Percentiles rank a stretch among this genome's conserved stretches.
phyloP scores from a whole-genome alignment of 1,139 yeast genomes.

The Diutina rugosa region DNA sequence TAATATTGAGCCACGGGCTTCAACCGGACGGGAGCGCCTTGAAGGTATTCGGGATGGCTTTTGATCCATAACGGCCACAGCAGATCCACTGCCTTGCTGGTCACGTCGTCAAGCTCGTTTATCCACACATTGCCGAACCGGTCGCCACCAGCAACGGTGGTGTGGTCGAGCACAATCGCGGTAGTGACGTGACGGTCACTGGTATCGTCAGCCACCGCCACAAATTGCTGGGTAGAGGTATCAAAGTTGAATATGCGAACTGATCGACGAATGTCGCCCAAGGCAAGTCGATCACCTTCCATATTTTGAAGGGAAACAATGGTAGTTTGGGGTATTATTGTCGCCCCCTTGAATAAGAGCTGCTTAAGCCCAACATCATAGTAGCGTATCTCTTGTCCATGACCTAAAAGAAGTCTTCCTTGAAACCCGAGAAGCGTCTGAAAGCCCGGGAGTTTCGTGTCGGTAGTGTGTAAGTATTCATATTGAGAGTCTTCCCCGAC shows the following conservation, averaged over 20 bases:
- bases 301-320: slow-evolving; percentile 42
- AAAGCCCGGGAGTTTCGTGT: not conserved
- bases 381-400: slow-evolving; percentile 39
- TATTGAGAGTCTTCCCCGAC: not conserved
- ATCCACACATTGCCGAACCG: slow-evolving; percentile 74
- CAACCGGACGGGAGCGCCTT: slow-evolving; percentile 41
- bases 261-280: slow-evolving; percentile 59
- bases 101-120: slow-evolving; percentile 39
- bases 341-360: slow-evolving; percentile 50
- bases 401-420: slow-evolving; percentile 50
- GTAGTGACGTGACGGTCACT: slow-evolving; percentile 56
- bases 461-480: not conserved
- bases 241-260: slow-evolving; percentile 47
- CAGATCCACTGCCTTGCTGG: slow-evolving; percentile 29
- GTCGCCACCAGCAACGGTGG: slow-evolving; percentile 80
- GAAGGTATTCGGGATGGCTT: slow-evolving; percentile 27
- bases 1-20: not conserved
- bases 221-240: slow-evolving; percentile 33
- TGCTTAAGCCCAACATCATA: slow-evolving; percentile 75
- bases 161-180: slow-evolving; percentile 49
- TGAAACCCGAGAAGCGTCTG: slow-evolving; percentile 39
- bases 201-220: slow-evolving; percentile 59
- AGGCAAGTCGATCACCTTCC: slow-evolving; percentile 43
- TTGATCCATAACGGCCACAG: slow-evolving; percentile 1
- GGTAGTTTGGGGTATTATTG: slow-evolving; percentile 22